Base-by-base conservation (phyloP, 2,329 filamentous ascomycete genomes). In the Ophiostoma triangulosporum region DNA sequence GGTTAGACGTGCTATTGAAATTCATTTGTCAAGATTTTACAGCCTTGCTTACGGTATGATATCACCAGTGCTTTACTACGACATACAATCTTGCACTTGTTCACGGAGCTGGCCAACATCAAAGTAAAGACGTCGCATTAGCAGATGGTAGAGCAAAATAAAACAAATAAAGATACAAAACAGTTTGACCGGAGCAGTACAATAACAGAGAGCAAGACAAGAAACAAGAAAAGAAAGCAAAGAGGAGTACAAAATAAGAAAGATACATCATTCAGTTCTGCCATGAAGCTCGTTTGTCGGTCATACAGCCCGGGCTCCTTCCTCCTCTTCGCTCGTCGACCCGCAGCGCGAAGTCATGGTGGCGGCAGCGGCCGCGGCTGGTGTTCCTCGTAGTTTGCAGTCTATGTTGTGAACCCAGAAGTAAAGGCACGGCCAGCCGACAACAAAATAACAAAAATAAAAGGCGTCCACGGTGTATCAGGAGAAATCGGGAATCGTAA, bases 361-460 rank as follows among this genome's bases (percentile, higher is more conserved):
- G 20, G 51, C 22, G 29, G 29, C 12, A 11, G 22, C 31, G 15
- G 32, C 32, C 27, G 45, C 26, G 38, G 54, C 57, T 55, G 50
- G 27, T 33, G 45, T 48, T 50, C 51, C 49, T 58, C 54, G 50
- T 58, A 27, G 45, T 40, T 51, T 50, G 53, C 53, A 46, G 52
- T 56, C 50, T 53, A 55, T 57, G 45, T 55, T 55, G 57, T 49
- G 45, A 54, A 48, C 45, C 48, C 35, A 36, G 22, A 31, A 55
- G 50, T 29, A 46, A 49, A 48, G 36, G 57, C 50, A 48, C 53
- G 56, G 56, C 53, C 57, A 53, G 57, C 57, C 57, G 53, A 53
- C 49, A 51, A 45, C 50, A 53, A 46, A 50, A 27, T 35, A 49
- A 17, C 12, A 40, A 35, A 32, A 38, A 51, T 43, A 17, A 27